Conservation (phyloP, 495 filamentous ascomycete genomes). For the Talaromyces wortmannii region DNA sequence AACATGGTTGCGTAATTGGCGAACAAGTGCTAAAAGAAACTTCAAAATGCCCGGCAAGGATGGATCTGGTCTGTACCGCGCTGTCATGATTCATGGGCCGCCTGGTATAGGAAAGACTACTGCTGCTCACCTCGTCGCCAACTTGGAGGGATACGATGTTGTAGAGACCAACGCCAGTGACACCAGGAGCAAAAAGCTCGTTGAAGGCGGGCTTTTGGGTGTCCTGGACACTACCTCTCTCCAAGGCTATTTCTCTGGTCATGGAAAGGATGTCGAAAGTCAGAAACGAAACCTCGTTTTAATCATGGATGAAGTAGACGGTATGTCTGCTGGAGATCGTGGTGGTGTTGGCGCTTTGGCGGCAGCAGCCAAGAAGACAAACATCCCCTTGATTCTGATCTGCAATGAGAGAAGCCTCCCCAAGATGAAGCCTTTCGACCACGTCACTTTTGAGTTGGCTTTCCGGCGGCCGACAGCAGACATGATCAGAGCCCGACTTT, state of each 20-base stretch:
- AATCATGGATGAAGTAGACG: conserved; percentile 99
- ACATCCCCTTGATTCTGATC: conserved; percentile 92
- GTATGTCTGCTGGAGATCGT: conserved; percentile 96
- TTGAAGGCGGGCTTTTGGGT: conserved; percentile 78
- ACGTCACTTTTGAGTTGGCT: conserved; percentile 71
- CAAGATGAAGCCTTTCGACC: conserved; percentile 98
- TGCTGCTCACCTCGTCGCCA: conserved; percentile 89
- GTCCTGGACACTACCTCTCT: conserved; percentile 91
- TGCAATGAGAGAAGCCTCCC: conserved; percentile 90
- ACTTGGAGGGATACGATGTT: conserved; percentile 87
- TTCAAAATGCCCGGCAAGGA: conserved; percentile 79
- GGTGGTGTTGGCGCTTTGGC: conserved; percentile 94
- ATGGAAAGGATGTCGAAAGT: conserved; percentile 70
- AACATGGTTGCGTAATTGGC: conserved; percentile 79
- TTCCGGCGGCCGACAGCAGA: conserved; percentile 87
- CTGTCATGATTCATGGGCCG: conserved; percentile 88
- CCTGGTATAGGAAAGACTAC: conserved; percentile 98
- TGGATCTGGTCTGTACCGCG: conserved; percentile 69
- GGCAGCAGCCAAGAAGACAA: conserved; percentile 87
- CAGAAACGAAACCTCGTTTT: conserved; percentile 87
- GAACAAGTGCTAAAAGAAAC: conserved; percentile 58
- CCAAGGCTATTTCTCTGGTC: conserved; percentile 84
- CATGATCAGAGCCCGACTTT: conserved; percentile 81
- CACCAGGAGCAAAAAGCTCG: conserved; percentile 93
- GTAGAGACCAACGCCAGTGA: conserved; percentile 96